phyloP scores from a whole-genome alignment of 495 filamentous ascomycete species.

The Parachaetomium inaequale region DNA sequence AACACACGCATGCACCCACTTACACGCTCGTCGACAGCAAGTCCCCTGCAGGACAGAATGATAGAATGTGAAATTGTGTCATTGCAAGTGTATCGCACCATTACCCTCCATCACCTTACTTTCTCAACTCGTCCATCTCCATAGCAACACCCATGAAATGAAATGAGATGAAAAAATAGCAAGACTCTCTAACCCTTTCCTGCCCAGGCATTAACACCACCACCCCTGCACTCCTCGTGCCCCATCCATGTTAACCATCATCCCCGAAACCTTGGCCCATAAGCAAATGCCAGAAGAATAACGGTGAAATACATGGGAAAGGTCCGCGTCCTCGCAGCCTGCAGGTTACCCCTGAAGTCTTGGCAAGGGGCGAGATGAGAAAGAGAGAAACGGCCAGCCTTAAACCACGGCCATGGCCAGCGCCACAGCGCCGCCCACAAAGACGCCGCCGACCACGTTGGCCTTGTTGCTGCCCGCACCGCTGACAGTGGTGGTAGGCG shows the following conservation, averaged over 20 bases:
- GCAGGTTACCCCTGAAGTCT: background rate
- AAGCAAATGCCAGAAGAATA: background rate
- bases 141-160: background rate
- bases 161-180: background rate
- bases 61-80: background rate
- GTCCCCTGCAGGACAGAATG: background rate
- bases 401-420: constrained; percentile 8
- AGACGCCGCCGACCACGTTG: constrained; percentile 6
- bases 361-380: background rate
- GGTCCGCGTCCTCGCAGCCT: background rate
- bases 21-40: too few species aligned
- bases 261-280: background rate
- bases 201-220: background rate
- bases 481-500: background rate
- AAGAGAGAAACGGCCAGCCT: background rate
- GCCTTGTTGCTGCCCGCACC: constrained; percentile 1
- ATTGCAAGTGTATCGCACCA: background rate
- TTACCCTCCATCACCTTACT: background rate
- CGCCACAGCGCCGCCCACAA: constrained; percentile 7
- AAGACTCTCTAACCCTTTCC: background rate
- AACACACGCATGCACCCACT: too few species aligned
- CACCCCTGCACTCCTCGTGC: background rate
- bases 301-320: background rate
- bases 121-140: background rate
- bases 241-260: background rate